Percentiles rank a stretch among this genome's conserved stretches.
Conservation (phyloP, 202 grass and related monocot genomes). For the Carex arenaria region DNA sequence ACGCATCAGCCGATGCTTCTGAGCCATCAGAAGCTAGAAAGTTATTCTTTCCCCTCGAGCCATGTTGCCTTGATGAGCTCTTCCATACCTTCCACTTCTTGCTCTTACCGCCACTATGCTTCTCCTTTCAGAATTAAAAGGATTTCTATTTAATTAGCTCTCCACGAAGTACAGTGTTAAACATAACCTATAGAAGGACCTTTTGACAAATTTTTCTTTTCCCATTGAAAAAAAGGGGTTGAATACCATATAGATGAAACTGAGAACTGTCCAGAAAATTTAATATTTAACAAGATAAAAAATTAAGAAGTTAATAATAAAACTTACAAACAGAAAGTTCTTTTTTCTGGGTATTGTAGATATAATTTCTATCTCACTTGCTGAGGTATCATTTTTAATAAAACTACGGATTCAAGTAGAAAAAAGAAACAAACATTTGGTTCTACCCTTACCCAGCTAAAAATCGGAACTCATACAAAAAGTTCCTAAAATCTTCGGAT, state of each 20-base stretch:
- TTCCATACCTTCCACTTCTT: constrained; percentile 93
- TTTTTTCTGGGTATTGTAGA: background rate
- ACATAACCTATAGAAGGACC: background rate
- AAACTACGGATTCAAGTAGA: background rate
- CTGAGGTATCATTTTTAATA: background rate
- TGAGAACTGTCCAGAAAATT: background rate
- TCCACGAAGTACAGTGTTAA: background rate
- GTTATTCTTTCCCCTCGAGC: constrained; percentile 38
- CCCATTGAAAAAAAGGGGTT: background rate
- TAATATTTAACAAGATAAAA: background rate
- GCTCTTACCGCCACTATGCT: constrained; percentile 34
- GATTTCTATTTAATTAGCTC: background rate
- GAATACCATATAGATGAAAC: background rate
- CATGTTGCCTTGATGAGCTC: constrained; percentile 55
- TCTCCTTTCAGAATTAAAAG: constrained; percentile 37
- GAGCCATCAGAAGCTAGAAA: constrained; percentile 54
- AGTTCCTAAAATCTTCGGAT: background rate
- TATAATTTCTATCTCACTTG: background rate
- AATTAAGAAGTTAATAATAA: background rate
- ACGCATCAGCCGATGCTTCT: constrained; percentile 51
- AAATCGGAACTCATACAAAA: background rate
- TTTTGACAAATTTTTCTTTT: background rate
- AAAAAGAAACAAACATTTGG: background rate
- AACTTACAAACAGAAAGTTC: background rate
- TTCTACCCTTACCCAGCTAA: background rate